Evolutionary conservation across 352 stramenopile species (phyloP), one percentile per base, ranked within the genome.

Genomic region (Chrysophaeum taylorii): DNA sequence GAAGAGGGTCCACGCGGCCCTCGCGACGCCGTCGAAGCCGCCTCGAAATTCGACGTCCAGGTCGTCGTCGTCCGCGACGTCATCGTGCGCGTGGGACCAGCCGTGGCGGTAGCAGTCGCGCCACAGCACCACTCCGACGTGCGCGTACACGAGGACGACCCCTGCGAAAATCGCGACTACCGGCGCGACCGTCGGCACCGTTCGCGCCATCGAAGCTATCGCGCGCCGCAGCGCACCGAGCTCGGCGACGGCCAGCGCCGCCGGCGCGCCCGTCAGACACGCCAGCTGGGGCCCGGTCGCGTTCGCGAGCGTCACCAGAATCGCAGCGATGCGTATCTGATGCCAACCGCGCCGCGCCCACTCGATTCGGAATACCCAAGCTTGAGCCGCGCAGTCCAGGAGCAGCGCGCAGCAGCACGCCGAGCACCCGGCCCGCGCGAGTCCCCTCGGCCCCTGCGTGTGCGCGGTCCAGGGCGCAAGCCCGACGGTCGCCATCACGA

Each of bases 1-100:
- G 43, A 71, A 71, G 15, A 74, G 50, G 21, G 70, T 60, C 5
- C 71, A 45, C 36, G 70, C 62, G 16, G 62, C 35, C 21, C 37
- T 9, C 16, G 29, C 43, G 37, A 74, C 50, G 15, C 9, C 36
- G 2, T 67, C 45, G 45, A 74, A 74, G 4, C 45, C 62, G 70
- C 45, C 33, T 0, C 23, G 25, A 36, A 62, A 43, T 21, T 66
- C 38, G 12, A 36, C 21, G 63, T 72, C 66, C 14, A 38, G 12
- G 12, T 7, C 27, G n/a, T 63, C 45, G 50, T 36, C 50, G 50
- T 1, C 27, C 25, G 4, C 50, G 5, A 7, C 63, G 12, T 12
- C 21, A 25, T 33, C 38, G 23, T 60, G 63, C 63, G n/a, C 38
- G 42, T 12, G 9, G 7, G 62, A 69, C n/a, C n/a, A n/a, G n/a